These are phyloP conservation scores for Botrytis fabae DNA, from an alignment of 2,329 filamentous ascomycete species.

Conservation along the genomic window DNA sequence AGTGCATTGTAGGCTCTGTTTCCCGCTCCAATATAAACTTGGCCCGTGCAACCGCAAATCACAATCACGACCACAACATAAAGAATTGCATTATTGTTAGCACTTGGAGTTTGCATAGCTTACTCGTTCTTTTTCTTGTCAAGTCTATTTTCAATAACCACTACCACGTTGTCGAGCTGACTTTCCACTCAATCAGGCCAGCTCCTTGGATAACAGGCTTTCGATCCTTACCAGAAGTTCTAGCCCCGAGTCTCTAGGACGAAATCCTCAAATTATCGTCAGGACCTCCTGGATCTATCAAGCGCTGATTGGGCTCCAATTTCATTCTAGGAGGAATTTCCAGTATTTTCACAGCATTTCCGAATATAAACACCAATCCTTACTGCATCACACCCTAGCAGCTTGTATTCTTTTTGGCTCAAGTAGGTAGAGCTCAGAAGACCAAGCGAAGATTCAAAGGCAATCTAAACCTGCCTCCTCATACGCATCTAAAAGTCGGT, in stretches of 20 bases:
- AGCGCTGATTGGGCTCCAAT: background rate
- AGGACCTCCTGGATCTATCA: background rate
- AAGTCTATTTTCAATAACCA: slow-evolving; percentile 8
- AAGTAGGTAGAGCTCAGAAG: slow-evolving; percentile 19
- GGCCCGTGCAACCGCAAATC: slow-evolving; percentile 7
- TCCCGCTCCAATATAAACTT: slow-evolving; percentile 22
- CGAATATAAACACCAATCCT: background rate
- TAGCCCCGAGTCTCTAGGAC: background rate
- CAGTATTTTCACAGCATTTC: slow-evolving; percentile 10
- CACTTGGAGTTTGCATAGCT: background rate
- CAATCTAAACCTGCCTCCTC: background rate
- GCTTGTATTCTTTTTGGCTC: background rate
- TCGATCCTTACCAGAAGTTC: slow-evolving; percentile 3
- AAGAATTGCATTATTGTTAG: slow-evolving; percentile 9
- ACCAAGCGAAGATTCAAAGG: slow-evolving; percentile 15
- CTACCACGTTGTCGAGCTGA: slow-evolving; percentile 4
- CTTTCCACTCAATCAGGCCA: slow-evolving; percentile 1
- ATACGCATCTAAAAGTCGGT: background rate
- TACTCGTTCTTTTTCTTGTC: background rate
- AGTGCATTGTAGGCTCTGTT: slow-evolving; percentile 17
- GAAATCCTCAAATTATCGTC: background rate
- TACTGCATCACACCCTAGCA: slow-evolving; percentile 5
- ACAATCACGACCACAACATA: slow-evolving; percentile 12
- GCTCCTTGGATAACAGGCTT: background rate
- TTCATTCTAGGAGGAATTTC: background rate